Percentiles rank a stretch among this genome's conserved stretches.
phyloP scores from a whole-genome alignment of 306 rosid species.

The Cucumis cinereus region DNA sequence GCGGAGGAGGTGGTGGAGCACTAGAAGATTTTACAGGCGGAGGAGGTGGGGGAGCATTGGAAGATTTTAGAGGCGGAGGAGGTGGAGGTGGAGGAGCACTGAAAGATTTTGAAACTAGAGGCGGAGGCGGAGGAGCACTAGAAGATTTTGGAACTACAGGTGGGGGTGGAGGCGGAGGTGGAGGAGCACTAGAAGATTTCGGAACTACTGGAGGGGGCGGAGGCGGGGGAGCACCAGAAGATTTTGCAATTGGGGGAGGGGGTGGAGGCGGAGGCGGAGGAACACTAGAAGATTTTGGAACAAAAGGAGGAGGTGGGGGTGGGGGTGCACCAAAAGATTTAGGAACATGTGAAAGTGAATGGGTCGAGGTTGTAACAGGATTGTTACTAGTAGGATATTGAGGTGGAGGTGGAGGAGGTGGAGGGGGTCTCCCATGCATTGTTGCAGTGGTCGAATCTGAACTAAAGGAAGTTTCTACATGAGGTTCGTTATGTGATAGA shows the following conservation, averaged over 20 bases:
- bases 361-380: neutral
- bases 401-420: neutral
- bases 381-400: neutral
- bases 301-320: constrained; percentile 20
- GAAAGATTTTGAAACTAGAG: constrained; percentile 12
- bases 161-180: constrained; percentile 16
- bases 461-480: neutral
- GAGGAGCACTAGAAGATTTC: constrained; percentile 14
- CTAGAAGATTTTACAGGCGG: constrained; percentile 9
- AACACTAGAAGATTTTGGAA: neutral
- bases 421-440: neutral
- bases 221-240: constrained; percentile 13
- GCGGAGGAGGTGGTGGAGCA: constrained; percentile 22
- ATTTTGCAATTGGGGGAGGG: constrained; percentile 3
- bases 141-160: neutral
- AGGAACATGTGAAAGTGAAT: constrained; percentile 8
- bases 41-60: constrained; percentile 18
- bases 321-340: constrained; percentile 17
- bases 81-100: constrained; percentile 36
- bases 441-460: neutral
- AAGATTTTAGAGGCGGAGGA: constrained; percentile 20
- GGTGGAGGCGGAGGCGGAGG: neutral
- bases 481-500: neutral
- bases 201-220: constrained; percentile 13
- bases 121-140: constrained; percentile 11